Base-by-base conservation (phyloP, 495 filamentous ascomycete species). In the Penicillium tannophilum region DNA sequence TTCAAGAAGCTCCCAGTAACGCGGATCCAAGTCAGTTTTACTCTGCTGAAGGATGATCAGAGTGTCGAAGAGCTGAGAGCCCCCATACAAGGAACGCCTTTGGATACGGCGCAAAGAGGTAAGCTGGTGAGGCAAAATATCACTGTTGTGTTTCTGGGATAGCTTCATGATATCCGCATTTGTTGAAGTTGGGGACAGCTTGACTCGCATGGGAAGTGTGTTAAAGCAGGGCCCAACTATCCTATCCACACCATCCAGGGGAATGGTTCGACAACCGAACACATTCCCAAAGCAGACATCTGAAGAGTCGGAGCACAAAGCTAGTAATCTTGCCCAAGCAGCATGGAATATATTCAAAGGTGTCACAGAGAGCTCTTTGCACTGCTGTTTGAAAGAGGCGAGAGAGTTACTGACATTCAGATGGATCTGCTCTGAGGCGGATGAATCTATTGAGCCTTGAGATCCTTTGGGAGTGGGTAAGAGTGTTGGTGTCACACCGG, bases 261-360 rank as follows among this genome's bases (percentile, higher is more conserved):
- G 72, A 11, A 89, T 63, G 0, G 84, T 86, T 35, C 91, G 84
- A 1, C 91, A 91, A 63, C 83, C 90, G 54, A 91, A 82, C 7
- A 94, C 86, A 61, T 85, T 92, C 0, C 91, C 91, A 55, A 95
- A 94, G 72, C 89, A 92, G n/a, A 95, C 62, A 60, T 94, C 90
- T 0, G 66, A 56, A 30, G 77, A 76, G 2, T 76, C 63, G 35
- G 83, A 73, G 42, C 82, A 72, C 2, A 79, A 66, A 0, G 82
- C 70, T 1, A 95, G 66, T 0, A 87, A 62, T 19, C 77, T 75
- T 1, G 86, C 82, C 89, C 90, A 93, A 10, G 85, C 80, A 2
- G 87, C 76, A 65, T 95, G 90, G 20, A 83, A 77, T 0, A 92
- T 62, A 16, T 86, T 76, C 14, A 91, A 74, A 0, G 90, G 72